Conservation (phyloP, 2,329 filamentous ascomycete species). For the Setomelanomma holmii region DNA sequence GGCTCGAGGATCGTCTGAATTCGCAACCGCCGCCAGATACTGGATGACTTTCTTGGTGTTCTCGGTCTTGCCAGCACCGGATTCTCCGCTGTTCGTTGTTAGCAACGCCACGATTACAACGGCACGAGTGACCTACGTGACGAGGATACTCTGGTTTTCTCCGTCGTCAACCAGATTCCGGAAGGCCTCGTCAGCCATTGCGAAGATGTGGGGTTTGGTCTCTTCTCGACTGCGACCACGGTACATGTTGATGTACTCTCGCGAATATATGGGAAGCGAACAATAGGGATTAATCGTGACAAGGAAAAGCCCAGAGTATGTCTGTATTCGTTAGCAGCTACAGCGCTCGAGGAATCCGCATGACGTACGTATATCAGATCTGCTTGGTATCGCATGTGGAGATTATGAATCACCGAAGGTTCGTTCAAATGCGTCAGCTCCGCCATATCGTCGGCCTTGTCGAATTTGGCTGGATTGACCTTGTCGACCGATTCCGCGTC, state of each 20-base stretch:
- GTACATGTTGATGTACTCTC: slow-evolving; percentile 99
- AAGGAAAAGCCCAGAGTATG: slow-evolving; percentile 95
- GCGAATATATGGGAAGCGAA: slow-evolving; percentile 89
- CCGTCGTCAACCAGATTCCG: slow-evolving; percentile 94
- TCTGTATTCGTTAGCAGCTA: slow-evolving; percentile 57
- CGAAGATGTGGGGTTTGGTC: slow-evolving; percentile 95
- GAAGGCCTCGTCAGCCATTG: slow-evolving; percentile 96
- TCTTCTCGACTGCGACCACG: slow-evolving; percentile 90
- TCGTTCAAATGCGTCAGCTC: slow-evolving; percentile 98
- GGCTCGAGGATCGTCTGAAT: slow-evolving; percentile 72
- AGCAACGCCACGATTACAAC: slow-evolving; percentile 11
- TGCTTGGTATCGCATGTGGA: slow-evolving; percentile 92
- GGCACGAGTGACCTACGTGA: slow-evolving; percentile 66
- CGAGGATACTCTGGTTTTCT: slow-evolving; percentile 94
- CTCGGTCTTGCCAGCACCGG: slow-evolving; percentile 96
- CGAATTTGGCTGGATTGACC: slow-evolving; percentile 98
- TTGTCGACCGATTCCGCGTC: slow-evolving; percentile 91
- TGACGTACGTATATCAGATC: slow-evolving; percentile 83
- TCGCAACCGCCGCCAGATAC: slow-evolving; percentile 93
- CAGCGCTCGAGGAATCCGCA: not conserved
- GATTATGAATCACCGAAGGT: slow-evolving; percentile 95
- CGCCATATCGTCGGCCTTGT: slow-evolving; percentile 99
- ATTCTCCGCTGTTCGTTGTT: slow-evolving; percentile 71
- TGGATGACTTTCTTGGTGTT: slow-evolving; percentile 99
- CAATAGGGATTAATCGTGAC: slow-evolving; percentile 98